Conservation (phyloP, 257 asterid genomes). For the Rhazya stricta region DNA sequence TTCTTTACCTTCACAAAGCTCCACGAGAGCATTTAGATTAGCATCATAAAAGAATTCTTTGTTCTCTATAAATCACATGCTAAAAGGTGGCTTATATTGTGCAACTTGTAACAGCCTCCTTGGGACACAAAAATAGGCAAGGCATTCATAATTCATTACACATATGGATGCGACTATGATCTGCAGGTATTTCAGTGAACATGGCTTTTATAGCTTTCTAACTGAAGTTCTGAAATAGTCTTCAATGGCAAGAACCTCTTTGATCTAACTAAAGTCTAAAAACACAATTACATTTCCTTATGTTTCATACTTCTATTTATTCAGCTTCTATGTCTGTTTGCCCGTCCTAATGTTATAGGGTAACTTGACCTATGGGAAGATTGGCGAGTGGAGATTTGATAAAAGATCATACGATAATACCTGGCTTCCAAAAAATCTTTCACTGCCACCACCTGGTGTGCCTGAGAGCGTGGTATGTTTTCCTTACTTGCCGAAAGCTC, state of each 20-base stretch:
- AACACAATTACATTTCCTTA: neutral
- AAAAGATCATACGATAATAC: slow-evolving; percentile 60
- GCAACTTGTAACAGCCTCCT: slow-evolving; percentile 65
- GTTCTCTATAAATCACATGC: neutral
- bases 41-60: neutral
- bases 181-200: slow-evolving; percentile 46
- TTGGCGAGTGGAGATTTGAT: slow-evolving; percentile 98
- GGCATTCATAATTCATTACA: slow-evolving; percentile 79
- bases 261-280: neutral
- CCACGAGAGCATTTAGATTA: neutral
- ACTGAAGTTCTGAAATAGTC: neutral
- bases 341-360: slow-evolving; percentile 42
- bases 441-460: slow-evolving; percentile 92
- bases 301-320: neutral
- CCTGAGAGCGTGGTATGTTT: slow-evolving; percentile 86
- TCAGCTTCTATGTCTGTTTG: neutral
- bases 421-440: slow-evolving; percentile 80
- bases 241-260: neutral
- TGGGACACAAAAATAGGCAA: slow-evolving; percentile 76
- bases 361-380: slow-evolving; percentile 75
- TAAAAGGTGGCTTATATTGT: slow-evolving; percentile 18
- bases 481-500: neutral
- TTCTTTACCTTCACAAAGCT: slow-evolving; percentile 3
- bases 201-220: neutral
- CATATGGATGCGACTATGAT: slow-evolving; percentile 92